phyloP scores from a whole-genome alignment of 352 stramenopile genomes.

The Pythium aquatile region DNA sequence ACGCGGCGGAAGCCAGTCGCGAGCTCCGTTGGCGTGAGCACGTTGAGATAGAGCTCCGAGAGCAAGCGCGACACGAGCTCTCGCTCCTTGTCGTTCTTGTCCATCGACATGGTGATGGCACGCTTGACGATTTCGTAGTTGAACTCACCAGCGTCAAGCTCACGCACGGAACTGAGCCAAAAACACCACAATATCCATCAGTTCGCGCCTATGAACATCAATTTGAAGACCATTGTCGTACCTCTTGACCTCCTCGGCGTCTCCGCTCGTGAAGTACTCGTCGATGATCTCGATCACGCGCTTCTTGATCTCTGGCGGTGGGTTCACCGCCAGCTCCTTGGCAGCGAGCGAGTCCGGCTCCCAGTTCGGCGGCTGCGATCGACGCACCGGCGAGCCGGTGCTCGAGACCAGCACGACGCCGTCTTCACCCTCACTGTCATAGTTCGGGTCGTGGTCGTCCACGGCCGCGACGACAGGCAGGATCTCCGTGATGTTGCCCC shows the following conservation, averaged over 20 bases:
- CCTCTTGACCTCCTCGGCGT: conserved; percentile 88
- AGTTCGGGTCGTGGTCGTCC: conserved; percentile 93
- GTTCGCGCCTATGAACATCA: too few species aligned
- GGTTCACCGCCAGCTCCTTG: conserved; percentile 77
- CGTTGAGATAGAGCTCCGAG: conserved; percentile 91
- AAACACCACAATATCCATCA: background rate
- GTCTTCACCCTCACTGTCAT: conserved; percentile 89
- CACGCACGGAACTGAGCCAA: conserved; percentile 54
- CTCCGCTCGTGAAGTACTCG: conserved; percentile 87
- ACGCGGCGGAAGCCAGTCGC: conserved; percentile 95
- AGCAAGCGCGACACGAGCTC: conserved; percentile 92
- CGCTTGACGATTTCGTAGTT: conserved; percentile 94
- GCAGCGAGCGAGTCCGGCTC: conserved; percentile 64
- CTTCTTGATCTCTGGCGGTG: conserved; percentile 86
- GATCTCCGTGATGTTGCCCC: conserved; percentile 76
- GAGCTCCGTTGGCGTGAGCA: conserved; percentile 72
- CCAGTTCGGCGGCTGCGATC: conserved; percentile 43
- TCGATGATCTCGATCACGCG: conserved; percentile 87
- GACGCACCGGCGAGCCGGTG: conserved; percentile 40
- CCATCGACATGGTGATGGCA: conserved; percentile 94
- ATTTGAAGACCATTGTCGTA: conserved; percentile 16
- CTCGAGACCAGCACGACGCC: conserved; percentile 87
- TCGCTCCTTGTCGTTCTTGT: conserved; percentile 91
- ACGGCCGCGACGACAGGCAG: conserved; percentile 55
- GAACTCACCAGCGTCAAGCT: conserved; percentile 73